Evolutionary conservation across 768 basidiomycete species (phyloP).

Genomic region (Asterophora parasitica): DNA sequence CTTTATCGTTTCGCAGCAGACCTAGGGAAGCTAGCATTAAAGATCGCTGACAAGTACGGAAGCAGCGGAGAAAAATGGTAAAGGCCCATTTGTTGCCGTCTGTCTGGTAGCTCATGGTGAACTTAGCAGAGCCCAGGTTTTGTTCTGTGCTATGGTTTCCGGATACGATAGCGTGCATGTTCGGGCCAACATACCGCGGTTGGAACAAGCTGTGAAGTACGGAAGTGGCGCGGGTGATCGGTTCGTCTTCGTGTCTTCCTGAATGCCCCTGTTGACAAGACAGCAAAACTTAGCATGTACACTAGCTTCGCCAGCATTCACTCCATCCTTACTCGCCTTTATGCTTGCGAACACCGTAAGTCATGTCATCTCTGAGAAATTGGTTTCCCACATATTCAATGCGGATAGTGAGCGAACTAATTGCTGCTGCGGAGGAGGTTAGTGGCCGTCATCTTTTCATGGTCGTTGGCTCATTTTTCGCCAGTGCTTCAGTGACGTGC

Average conservation of each 20-base stretch:
- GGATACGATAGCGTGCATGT: slow-evolving; percentile 65
- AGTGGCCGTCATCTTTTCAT: slow-evolving; percentile 3
- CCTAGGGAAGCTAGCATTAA: slow-evolving; percentile 60
- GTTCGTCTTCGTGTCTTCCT: slow-evolving; percentile 25
- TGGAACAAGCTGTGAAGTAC: slow-evolving; percentile 61
- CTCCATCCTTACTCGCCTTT: slow-evolving; percentile 47
- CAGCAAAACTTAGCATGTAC: slow-evolving; percentile 42
- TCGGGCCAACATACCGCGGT: slow-evolving; percentile 52
- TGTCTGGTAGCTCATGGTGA: slow-evolving; percentile 4
- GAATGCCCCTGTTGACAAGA: neutral
- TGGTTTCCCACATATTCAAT: neutral
- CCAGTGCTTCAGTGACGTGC: slow-evolving; percentile 53
- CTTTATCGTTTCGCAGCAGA: slow-evolving; percentile 66
- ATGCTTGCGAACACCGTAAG: slow-evolving; percentile 59
- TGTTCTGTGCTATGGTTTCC: slow-evolving; percentile 60
- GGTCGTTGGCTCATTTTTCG: slow-evolving; percentile 2
- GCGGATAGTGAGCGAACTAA: slow-evolving; percentile 50
- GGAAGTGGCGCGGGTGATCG: slow-evolving; percentile 66
- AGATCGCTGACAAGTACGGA: slow-evolving; percentile 63
- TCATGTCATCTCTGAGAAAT: slow-evolving; percentile 2
- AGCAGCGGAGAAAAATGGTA: slow-evolving; percentile 66
- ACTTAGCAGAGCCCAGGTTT: slow-evolving; percentile 52
- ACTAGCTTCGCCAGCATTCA: slow-evolving; percentile 58
- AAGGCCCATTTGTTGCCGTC: slow-evolving; percentile 5
- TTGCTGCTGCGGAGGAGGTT: slow-evolving; percentile 60